A percentile compares a stretch with the other conserved stretches of the same genome.
Conservation (phyloP, 495 filamentous ascomycete genomes). For the Haplographium delicatum region DNA sequence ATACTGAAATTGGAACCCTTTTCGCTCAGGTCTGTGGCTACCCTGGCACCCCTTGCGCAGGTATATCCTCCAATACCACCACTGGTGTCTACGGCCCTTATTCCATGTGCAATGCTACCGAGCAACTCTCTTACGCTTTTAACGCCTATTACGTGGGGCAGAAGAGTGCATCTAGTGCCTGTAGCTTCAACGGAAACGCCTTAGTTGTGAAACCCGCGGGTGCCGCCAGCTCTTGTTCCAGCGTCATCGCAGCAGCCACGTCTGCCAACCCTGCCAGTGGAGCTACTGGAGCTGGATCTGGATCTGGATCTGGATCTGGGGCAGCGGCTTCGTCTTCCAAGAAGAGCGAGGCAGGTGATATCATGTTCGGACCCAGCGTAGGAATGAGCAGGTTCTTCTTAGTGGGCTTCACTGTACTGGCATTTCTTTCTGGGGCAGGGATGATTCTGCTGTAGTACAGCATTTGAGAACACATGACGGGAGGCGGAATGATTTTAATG, state of each 20-base stretch:
- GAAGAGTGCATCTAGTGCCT: conserved; percentile 41
- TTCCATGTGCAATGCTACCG: conserved; percentile 60
- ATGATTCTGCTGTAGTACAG: conserved; percentile 22
- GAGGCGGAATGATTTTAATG: too few species aligned
- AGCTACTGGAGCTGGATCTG: conserved; percentile 19
- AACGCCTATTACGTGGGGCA: conserved; percentile 56
- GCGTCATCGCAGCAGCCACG: conserved; percentile 55
- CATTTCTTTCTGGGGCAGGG: conserved; percentile 12
- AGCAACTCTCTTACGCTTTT: conserved; percentile 62
- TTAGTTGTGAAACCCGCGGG: conserved; percentile 15
- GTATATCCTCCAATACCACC: conserved; percentile 52
- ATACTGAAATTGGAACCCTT: conserved; percentile 42
- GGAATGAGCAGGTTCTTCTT: conserved; percentile 31
- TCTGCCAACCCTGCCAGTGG: conserved; percentile 28
- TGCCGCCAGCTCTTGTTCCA: conserved; percentile 46
- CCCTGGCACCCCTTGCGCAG: conserved; percentile 45
- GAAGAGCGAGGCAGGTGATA: conserved; percentile 11
- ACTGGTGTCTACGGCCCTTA: conserved; percentile 66
- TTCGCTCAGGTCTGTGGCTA: conserved; percentile 55
- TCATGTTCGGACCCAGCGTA: conserved; percentile 32
- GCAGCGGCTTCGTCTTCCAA: conserved; percentile 19
- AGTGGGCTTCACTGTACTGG: conserved; percentile 54
- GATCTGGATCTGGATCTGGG: conserved; percentile 24
- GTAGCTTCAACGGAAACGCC: conserved; percentile 60
- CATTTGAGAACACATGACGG: too few species aligned